Conservation (phyloP, 192 early-diverging fungal species). For the Rhizophagus sp. region DNA sequence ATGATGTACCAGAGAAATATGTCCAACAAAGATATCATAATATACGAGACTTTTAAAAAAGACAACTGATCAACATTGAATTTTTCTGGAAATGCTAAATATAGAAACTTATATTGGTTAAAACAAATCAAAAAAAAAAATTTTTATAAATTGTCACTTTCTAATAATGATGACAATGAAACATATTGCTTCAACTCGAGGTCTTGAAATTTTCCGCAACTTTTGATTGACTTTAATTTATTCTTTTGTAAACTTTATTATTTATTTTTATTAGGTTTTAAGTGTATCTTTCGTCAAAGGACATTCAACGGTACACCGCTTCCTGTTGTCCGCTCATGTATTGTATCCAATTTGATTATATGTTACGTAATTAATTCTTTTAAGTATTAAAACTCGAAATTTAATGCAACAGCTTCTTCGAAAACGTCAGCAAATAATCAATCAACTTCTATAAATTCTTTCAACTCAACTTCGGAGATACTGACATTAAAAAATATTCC, state of each 20-base stretch:
- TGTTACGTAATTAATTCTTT: neutral
- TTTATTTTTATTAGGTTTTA: neutral
- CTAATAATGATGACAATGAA: neutral
- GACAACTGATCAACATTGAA: too few species aligned
- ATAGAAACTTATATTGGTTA: too few species aligned
- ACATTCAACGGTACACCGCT: neutral
- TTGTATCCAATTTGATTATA: neutral
- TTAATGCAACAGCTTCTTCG: neutral
- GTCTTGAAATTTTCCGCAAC: neutral
- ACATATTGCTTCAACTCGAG: neutral
- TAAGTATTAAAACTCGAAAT: neutral
- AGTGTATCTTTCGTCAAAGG: neutral
- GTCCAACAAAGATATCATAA: too few species aligned
- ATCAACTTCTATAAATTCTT: neutral
- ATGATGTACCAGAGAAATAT: neutral
- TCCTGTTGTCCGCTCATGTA: neutral
- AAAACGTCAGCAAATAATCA: neutral
- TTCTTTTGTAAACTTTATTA: neutral
- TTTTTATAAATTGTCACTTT: too few species aligned
- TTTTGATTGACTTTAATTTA: neutral
- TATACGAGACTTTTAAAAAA: too few species aligned
- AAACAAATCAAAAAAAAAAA: too few species aligned
- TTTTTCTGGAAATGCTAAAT: too few species aligned
- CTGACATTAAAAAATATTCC: neutral
- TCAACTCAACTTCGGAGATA: neutral